phyloP scores from a whole-genome alignment of 2,329 filamentous ascomycete genomes.

The Diaporthe sp. region DNA sequence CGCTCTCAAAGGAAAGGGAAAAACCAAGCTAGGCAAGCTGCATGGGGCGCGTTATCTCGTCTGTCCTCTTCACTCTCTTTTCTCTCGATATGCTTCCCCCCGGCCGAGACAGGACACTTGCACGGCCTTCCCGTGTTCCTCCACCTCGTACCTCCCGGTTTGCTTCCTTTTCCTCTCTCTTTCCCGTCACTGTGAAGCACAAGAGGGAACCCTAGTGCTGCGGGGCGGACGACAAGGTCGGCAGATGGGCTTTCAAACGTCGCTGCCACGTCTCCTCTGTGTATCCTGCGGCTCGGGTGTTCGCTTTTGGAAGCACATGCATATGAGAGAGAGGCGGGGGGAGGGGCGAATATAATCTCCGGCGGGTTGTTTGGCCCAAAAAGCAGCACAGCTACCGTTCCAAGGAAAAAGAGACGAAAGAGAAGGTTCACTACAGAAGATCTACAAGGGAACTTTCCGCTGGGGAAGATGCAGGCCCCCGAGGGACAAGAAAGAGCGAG shows the following conservation, averaged over 20 bases:
- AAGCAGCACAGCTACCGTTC: background rate
- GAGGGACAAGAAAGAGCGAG: background rate
- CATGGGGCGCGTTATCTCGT: conserved; percentile 3
- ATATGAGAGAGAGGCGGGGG: background rate
- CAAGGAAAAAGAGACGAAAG: background rate
- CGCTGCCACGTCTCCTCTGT: conserved; percentile 36
- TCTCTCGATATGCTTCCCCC: background rate
- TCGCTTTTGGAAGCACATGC: background rate
- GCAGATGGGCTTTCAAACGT: conserved; percentile 28
- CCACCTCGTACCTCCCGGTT: background rate
- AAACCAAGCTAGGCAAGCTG: conserved; percentile 9
- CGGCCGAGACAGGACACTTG: background rate
- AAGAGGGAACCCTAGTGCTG: conserved; percentile 19
- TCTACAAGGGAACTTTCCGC: conserved; percentile 7
- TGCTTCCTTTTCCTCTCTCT: background rate
- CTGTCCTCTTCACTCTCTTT: background rate
- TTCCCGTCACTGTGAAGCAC: conserved; percentile 28
- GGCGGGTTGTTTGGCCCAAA: background rate
- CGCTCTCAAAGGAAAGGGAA: background rate
- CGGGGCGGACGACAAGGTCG: conserved; percentile 30
- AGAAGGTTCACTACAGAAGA: conserved; percentile 5
- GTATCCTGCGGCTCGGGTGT: conserved; percentile 36
- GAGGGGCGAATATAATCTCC: conserved; percentile 7
- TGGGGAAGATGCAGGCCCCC: background rate
- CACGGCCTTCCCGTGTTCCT: conserved; percentile 14